A percentile compares a stretch with the other conserved stretches of the same genome.
phyloP scores from a whole-genome alignment of 2,329 filamentous ascomycete genomes.

The Alternaria metachromatica region DNA sequence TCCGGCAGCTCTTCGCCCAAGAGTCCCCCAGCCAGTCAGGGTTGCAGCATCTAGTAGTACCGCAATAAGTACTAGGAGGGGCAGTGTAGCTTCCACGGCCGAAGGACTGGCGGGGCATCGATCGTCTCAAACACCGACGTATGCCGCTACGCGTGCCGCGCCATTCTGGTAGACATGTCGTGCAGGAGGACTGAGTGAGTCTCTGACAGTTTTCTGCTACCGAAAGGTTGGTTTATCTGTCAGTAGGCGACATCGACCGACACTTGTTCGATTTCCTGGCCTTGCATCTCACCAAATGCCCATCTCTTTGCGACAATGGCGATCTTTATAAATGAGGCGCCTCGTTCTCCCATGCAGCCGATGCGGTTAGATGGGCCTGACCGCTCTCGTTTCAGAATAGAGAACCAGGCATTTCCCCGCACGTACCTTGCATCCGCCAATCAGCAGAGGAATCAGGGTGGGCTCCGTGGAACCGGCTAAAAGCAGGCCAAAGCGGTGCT shows the following conservation, averaged over 20 bases:
- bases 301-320: background rate
- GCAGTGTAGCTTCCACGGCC: slow-evolving; percentile 23
- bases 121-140: slow-evolving; percentile 16
- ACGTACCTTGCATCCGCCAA: slow-evolving; percentile 10
- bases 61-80: slow-evolving; percentile 24
- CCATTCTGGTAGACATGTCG: slow-evolving; percentile 2
- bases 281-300: background rate
- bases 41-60: slow-evolving; percentile 19
- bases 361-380: slow-evolving; percentile 9
- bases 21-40: slow-evolving; percentile 19
- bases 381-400: slow-evolving; percentile 14
- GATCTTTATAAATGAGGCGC: slow-evolving; percentile 8
- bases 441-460: background rate
- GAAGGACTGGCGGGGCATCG: slow-evolving; percentile 22
- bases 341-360: slow-evolving; percentile 1
- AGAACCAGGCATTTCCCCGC: slow-evolving; percentile 16
- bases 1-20: slow-evolving; percentile 25
- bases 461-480: slow-evolving; percentile 11
- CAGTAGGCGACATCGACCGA: background rate
- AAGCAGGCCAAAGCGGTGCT: slow-evolving; percentile 2
- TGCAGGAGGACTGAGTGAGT: background rate
- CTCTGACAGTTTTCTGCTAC: background rate
- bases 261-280: background rate
- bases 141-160: slow-evolving; percentile 15
- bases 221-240: background rate